Evolutionary conservation across 176 grass and related monocot species (phyloP), one percentile per base, ranked within the genome.

Genomic region (Aegilops umbellulata): DNA sequence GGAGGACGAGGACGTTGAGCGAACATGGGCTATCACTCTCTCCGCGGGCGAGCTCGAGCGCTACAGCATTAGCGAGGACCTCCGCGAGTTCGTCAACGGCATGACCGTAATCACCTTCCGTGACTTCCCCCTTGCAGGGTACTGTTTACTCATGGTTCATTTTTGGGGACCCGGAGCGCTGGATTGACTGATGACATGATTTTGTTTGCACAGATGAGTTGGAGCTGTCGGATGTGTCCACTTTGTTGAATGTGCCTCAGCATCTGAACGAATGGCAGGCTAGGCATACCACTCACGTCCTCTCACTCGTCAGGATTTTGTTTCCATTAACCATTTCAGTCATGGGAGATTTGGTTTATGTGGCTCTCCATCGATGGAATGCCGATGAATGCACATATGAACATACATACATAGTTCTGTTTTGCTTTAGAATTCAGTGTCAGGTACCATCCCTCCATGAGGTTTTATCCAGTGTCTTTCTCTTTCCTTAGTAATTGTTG

Each of bases 201-300:
- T 17, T 80, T 82, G 46, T 36, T 78, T 16, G 4, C 35, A 55
- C 70, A 97, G 92, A 97, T 93, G 89, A 97, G 83, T 88, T 91
- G 4, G 92, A 91, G 75, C 71, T 82, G 24, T 69, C 85, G 7
- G 85, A 94, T 70, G 86, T 89, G 53, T 90, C 89, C 10, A 95
- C 95, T 5, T 85, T 95, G 68, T 95, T 34, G 32, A 34, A 34
- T 34, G 32, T 34, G 32, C 32, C 32, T 34, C 32, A 34, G 4
- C 4, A 5, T 85, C 88, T 97, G 81, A 97, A 90, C 42, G 90
- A 95, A 80, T 97, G 95, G 91, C 95, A 95, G 94, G 85, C 95
- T 61, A 93, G 77, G 60, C 95, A 97, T 85, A 89, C 89, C 57
- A 90, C 90, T 17, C 90, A 95, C 53, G 89, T 95, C 68, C 92